phyloP scores from a whole-genome alignment of 2,329 filamentous ascomycete genomes.

The Leptographium flavum region DNA sequence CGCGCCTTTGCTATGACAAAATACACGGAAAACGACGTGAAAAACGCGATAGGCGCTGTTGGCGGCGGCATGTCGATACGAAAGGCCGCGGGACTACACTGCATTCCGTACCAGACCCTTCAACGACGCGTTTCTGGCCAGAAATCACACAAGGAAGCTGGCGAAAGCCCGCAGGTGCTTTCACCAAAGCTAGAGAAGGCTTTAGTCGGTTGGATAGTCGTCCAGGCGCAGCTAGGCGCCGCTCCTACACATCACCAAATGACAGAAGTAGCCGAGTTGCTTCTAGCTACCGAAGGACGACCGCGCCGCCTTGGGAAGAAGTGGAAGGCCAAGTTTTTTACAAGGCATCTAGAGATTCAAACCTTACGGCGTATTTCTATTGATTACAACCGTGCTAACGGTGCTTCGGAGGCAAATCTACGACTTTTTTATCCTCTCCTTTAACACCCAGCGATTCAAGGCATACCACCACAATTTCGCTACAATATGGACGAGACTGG shows the following conservation, averaged over 20 bases:
- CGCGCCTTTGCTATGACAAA: no score
- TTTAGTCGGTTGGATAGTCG: not conserved
- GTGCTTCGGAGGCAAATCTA: not conserved
- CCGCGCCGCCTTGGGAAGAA: not conserved
- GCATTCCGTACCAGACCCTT: not conserved
- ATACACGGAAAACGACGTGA: no score
- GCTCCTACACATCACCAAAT: not conserved
- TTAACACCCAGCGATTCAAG: not conserved
- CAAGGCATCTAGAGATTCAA: not conserved
- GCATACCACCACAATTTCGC: not conserved
- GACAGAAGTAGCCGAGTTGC: not conserved
- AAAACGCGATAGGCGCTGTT: no score
- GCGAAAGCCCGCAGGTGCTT: not conserved
- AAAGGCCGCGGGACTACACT: not conserved
- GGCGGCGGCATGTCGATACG: not conserved
- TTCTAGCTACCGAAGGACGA: not conserved
- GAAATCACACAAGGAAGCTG: not conserved
- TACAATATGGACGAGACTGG: not conserved
- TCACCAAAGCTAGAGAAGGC: not conserved
- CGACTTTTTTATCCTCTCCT: not conserved
- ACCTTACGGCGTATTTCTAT: not conserved
- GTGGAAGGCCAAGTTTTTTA: not conserved
- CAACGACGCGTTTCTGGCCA: not conserved
- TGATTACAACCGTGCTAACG: not conserved
- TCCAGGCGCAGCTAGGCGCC: not conserved